Evolutionary conservation across 2,329 filamentous ascomycete species (phyloP), one percentile per base, ranked within the genome.

Genomic region (Colletotrichum cuscutae): DNA sequence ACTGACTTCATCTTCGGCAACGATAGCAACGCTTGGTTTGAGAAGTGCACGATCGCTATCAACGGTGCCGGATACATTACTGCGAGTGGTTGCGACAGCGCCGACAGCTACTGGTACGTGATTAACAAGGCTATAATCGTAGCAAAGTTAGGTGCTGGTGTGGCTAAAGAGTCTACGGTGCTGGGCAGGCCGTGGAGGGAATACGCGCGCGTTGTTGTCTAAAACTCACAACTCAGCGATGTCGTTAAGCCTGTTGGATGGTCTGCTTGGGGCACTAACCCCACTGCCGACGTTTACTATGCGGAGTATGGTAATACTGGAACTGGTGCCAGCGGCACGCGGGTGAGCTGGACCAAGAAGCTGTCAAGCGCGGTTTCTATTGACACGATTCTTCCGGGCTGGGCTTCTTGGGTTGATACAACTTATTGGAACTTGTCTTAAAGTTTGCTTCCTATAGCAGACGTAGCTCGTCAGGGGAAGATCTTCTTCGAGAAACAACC

Each of bases 181-280:
- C 83, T 88, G 1, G 86, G 86, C 1, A 81, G 86, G 2, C 86
- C 86, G 0, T 88, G 86, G 86, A 77, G 82, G 13, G 78, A 82
- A 46, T 87, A 84, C 58, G 82, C 86, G 0, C 83, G 85, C 4
- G 86, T 88, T 5, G 83, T 86, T 4, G 86, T 87, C 78, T 85
- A 88, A 75, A 77, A 84, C 65, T 88, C 87, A 0, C 77, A 79
- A 30, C 81, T 93, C 79, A 84, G 83, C 22, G 80, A 82, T 35
- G 89, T 92, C 15, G 86, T 93, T 76, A 91, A 91, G 76, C 71
- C 83, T 2, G 86, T 86, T 0, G 91, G 91, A 0, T 93, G 91
- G 90, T 79, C 77, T 4, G 78, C 83, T 32, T 93, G 91, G 91
- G 82, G 82, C 1, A 81, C 86, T 42, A 78, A 84, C 26, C 84